Evolutionary conservation across 2,329 filamentous ascomycete genomes (phyloP).

Genomic region (Cercospora nicotianae): DNA sequence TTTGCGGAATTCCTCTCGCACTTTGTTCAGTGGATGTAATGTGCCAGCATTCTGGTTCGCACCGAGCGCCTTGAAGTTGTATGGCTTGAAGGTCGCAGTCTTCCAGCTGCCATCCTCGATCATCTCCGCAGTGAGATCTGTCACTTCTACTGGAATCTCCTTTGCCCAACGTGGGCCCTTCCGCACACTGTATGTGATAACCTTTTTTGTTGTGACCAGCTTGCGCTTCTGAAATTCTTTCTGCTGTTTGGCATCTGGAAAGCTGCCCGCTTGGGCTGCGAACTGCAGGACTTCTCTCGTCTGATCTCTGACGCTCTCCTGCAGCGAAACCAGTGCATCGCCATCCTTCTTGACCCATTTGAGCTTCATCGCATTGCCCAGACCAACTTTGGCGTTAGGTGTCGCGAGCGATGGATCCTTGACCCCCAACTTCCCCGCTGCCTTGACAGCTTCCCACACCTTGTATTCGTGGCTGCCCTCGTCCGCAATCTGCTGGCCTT

Average conservation of each 20-base stretch:
- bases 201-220: conserved; percentile 78
- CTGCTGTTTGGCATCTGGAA: conserved; percentile 72
- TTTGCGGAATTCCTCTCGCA: conserved; percentile 89
- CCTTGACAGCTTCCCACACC: conserved; percentile 52
- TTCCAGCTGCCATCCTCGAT: conserved; percentile 86
- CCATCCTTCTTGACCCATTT: conserved; percentile 66
- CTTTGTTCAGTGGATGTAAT: conserved; percentile 74
- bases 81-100: conserved; percentile 81
- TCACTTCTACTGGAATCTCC: conserved; percentile 89
- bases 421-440: conserved; percentile 46
- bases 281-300: conserved; percentile 73
- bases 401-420: conserved; percentile 63
- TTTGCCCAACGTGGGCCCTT: conserved; percentile 88
- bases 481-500: conserved; percentile 71
- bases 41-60: conserved; percentile 57
- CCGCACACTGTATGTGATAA: conserved; percentile 76
- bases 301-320: conserved; percentile 74
- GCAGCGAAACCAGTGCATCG: conserved; percentile 57
- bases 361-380: conserved; percentile 86
- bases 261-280: conserved; percentile 68
- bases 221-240: conserved; percentile 90
- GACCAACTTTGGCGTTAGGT: conserved; percentile 79
- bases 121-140: conserved; percentile 93
- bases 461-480: conserved; percentile 54
- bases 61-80: conserved; percentile 72